phyloP scores from a whole-genome alignment of 2,329 filamentous ascomycete genomes.

The Dactylellina sp. region DNA sequence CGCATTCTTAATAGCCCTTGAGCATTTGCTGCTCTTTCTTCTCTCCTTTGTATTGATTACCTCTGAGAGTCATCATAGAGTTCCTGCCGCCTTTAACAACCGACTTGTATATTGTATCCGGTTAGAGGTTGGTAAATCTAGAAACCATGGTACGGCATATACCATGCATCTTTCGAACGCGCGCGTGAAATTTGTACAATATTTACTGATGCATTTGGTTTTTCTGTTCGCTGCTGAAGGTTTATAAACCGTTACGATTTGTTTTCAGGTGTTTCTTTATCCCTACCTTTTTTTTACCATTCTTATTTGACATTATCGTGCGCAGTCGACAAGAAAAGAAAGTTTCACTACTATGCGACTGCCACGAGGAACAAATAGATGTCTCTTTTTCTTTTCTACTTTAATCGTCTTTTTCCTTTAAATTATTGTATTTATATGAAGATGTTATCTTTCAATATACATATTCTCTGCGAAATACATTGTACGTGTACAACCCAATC shows the following conservation, averaged over 20 bases:
- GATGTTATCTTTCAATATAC: too few species aligned
- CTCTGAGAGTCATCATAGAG: not conserved
- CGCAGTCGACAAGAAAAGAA: slow-evolving; percentile 17
- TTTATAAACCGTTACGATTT: not conserved
- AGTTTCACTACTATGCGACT: slow-evolving; percentile 4
- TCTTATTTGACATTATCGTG: not conserved
- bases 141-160: slow-evolving; percentile 9
- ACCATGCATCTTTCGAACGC: not conserved
- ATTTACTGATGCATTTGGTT: slow-evolving; percentile 9
- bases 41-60: slow-evolving; percentile 16
- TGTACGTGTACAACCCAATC: too few species aligned
- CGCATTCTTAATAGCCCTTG: not conserved
- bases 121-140: not conserved
- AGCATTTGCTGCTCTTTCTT: not conserved
- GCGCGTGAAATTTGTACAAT: not conserved
- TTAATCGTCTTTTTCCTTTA: not conserved
- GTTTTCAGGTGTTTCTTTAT: not conserved
- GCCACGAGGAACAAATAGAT: not conserved
- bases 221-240: not conserved
- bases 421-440: not conserved
- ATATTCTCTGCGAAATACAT: too few species aligned
- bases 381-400: not conserved
- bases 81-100: not conserved
- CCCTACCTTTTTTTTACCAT: slow-evolving; percentile 1
- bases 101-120: slow-evolving; percentile 2